Evolutionary conservation across 257 asterid species (phyloP), one percentile per base, ranked within the genome.

Genomic region (Solanum boliviense): DNA sequence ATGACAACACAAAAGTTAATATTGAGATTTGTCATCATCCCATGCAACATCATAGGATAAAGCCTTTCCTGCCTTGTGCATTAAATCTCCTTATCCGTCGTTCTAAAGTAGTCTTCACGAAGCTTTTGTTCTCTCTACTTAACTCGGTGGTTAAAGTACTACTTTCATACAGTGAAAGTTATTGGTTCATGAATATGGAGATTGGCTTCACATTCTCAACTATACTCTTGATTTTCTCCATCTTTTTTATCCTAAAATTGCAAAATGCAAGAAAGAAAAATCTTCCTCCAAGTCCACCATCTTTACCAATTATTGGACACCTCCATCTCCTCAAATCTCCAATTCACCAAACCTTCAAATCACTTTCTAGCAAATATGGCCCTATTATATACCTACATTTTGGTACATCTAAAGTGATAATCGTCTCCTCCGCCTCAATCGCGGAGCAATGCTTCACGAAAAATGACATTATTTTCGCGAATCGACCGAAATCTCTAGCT

Each of bases 221-320:
- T 39, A 85, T 88, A 31, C 68, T 72, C 25, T 29, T 92, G 9
- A 60, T 84, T 36, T 9, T 88, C 48, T 79, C 84, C 1, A 86
- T 89, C 10, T 86, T 89, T 76, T 48, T 87, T 16, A 35, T 90
- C 5, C 75, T 71, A 27, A 91, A 89, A 71, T 71, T 35, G 74
- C 18, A 86, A 27, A 83, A 15, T 27, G 39, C 88, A 81, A 58
- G 41, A 25, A 89, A 86, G 27, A 87, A 72, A 27, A 91, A 89
- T 2, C 56, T 84, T 38, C 95, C 96, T 52, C 96, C 98, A 86
- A 60, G 88, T 20, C 95, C 98, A 23, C 93, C 89, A 8, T 87
- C 89, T 11, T 32, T 92, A 23, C 98, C 95, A 15, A 83, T 94
- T 31, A 25, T 84, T 5, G 95, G 95, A 88, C 98, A 94, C 58